phyloP scores from a whole-genome alignment of 2,329 filamentous ascomycete genomes.

The Parafenestella ontariensis region DNA sequence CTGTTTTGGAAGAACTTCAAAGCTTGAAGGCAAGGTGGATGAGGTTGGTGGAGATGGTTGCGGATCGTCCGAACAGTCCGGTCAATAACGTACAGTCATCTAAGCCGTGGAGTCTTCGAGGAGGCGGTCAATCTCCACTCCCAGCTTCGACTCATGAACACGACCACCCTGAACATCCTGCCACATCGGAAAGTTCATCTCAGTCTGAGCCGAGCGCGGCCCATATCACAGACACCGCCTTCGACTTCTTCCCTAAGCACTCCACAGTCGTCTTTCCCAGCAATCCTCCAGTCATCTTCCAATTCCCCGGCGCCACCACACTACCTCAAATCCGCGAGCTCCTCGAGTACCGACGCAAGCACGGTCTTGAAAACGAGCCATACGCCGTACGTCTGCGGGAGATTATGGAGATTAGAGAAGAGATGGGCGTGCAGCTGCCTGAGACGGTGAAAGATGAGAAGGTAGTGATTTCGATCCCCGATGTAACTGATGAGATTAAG shows the following conservation, averaged over 20 bases:
- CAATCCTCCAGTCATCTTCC: conserved; percentile 11
- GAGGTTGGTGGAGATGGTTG: background rate
- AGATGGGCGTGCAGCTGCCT: conserved; percentile 15
- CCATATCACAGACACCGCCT: background rate
- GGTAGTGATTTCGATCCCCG: conserved; percentile 14
- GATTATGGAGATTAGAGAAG: conserved; percentile 18
- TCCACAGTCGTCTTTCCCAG: background rate
- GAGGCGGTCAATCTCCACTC: background rate
- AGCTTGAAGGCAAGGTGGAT: background rate
- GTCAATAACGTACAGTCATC: background rate
- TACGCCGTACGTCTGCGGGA: conserved; percentile 8
- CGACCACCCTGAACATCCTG: no score
- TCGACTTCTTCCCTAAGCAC: background rate
- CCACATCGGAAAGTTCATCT: no score
- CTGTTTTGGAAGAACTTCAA: background rate
- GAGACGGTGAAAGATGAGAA: conserved; percentile 6
- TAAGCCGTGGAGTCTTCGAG: background rate
- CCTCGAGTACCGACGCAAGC: conserved; percentile 1
- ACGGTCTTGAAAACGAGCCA: conserved; percentile 1
- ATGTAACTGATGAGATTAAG: background rate
- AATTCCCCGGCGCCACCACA: conserved; percentile 18
- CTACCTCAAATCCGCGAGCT: conserved; percentile 16
- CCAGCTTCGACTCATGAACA: background rate
- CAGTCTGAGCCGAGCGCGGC: background rate
- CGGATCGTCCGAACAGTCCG: no score